Base-by-base conservation (phyloP, 2,329 filamentous ascomycete genomes). In the Phyllosticta citriasiana region DNA sequence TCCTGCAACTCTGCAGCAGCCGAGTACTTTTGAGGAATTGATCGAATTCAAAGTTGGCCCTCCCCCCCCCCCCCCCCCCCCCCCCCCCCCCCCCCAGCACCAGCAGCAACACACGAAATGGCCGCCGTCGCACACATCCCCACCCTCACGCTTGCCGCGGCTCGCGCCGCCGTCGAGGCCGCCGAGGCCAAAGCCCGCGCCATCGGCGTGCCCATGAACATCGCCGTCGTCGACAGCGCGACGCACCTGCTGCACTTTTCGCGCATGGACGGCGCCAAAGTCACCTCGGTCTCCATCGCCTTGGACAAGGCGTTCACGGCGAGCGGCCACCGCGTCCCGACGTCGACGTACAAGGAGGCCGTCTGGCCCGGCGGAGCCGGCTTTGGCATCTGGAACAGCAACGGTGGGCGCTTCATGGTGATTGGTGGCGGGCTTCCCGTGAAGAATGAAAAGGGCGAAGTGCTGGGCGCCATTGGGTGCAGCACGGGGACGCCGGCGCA, bases 281-380 rank as follows among this genome's bases (percentile, higher is more conserved):
- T 79, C 14, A 80, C 78, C n/a, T 77, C 82, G 3, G 81, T 86
- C 64, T 82, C 83, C 70, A 80, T 87, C 68, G 80, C 84, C 0
- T 87, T 88, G 14, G 84, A 87, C 56, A 82, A 83, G 64, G 81
- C 81, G 16, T 83, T 82, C 67, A 84, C 81, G 2, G 81, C 81
- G 3, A 79, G 81, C 1, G 81, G 81, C 16, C 81, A 83, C 69
- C 72, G 76, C 22, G 71, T 75, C 4, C 79, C 80, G 0, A 83
- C 81, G 0, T 76, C 77, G 24, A 72, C 74, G 2, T 84, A 83
- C 69, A 80, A 80, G 61, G 80, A 82, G 63, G 74, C 73, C 51
- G 80, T 82, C 22, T 77, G 78, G 72, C 80, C 81, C 4, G 81
- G 81, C 6, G 80, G 81, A 0, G 69, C 73, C 0, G 80, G 78